A percentile compares a stretch with the other conserved stretches of the same genome.
Conservation (phyloP, 1,139 yeast species). For the Taphrina pruni region DNA sequence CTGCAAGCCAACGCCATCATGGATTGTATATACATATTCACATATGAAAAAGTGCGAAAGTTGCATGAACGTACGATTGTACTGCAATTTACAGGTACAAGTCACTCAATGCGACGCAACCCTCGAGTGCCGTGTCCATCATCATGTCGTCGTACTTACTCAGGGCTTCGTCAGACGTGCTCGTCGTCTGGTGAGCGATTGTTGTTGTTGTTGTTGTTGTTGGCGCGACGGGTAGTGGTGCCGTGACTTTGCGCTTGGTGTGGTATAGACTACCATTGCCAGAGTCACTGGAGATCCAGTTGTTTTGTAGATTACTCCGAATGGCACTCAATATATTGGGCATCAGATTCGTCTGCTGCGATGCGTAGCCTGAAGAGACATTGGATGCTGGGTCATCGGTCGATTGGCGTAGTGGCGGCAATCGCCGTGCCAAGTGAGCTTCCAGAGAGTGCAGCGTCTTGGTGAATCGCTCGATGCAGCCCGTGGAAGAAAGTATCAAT, state of each 20-base stretch:
- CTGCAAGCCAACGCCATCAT: too few species aligned
- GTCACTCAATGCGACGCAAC: neutral
- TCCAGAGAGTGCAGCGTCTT: neutral
- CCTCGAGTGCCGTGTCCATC: neutral
- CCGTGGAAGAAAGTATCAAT: neutral
- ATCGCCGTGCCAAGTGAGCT: neutral
- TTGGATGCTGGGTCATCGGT: neutral
- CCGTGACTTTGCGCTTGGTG: conserved; percentile 5
- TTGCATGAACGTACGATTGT: too few species aligned
- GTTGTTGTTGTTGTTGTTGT: too few species aligned
- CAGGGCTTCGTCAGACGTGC: too few species aligned
- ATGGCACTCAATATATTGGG: neutral
- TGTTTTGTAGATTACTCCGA: neutral
- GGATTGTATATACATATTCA: too few species aligned
- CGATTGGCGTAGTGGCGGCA: neutral
- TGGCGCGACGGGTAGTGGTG: neutral
- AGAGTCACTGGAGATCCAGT: neutral
- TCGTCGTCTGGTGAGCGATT: too few species aligned
- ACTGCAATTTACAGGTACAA: conserved; percentile 1
- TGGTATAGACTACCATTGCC: neutral
- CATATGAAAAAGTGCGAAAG: too few species aligned
- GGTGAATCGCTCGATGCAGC: neutral
- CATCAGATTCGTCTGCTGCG: neutral
- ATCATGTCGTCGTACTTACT: neutral
- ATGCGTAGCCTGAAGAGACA: neutral